These are phyloP conservation scores for Cystobasidium tubakii DNA, from an alignment of 768 basidiomycete genomes.

Conservation along the genomic window DNA sequence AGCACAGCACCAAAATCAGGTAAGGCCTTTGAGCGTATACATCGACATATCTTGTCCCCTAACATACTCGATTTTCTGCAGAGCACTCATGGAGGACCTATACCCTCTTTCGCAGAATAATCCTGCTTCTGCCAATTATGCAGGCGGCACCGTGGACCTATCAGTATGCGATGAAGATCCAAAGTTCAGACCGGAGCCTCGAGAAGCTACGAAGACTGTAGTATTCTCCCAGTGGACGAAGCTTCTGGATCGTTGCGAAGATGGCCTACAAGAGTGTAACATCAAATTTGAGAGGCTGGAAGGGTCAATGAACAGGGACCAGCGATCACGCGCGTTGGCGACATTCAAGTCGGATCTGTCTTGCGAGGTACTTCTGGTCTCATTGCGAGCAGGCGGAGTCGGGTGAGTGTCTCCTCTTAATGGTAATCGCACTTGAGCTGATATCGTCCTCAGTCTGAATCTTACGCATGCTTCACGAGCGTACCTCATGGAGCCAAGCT, in stretches of 20 bases:
- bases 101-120: constrained; percentile 74
- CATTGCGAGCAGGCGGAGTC: constrained; percentile 92
- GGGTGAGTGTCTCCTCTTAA: no score
- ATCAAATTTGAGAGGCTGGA: constrained; percentile 90
- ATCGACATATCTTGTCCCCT: neutral
- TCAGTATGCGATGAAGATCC: constrained; percentile 50
- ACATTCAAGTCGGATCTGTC: constrained; percentile 79
- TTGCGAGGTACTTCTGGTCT: constrained; percentile 90
- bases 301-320: constrained; percentile 96
- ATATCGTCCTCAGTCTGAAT: constrained; percentile 58
- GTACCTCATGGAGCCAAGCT: constrained; percentile 64
- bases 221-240: constrained; percentile 68
- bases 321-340: constrained; percentile 85
- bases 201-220: constrained; percentile 66
- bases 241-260: constrained; percentile 45
- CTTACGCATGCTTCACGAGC: constrained; percentile 87
- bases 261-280: constrained; percentile 67
- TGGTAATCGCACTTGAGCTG: neutral
- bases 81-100: constrained; percentile 72
- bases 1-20: constrained; percentile 46
- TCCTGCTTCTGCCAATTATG: constrained; percentile 76
- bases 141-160: constrained; percentile 64
- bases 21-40: constrained; percentile 13
- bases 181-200: constrained; percentile 40
- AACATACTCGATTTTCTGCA: neutral